phyloP scores from a whole-genome alignment of 257 asterid species.

The Salvia rosmarinus region DNA sequence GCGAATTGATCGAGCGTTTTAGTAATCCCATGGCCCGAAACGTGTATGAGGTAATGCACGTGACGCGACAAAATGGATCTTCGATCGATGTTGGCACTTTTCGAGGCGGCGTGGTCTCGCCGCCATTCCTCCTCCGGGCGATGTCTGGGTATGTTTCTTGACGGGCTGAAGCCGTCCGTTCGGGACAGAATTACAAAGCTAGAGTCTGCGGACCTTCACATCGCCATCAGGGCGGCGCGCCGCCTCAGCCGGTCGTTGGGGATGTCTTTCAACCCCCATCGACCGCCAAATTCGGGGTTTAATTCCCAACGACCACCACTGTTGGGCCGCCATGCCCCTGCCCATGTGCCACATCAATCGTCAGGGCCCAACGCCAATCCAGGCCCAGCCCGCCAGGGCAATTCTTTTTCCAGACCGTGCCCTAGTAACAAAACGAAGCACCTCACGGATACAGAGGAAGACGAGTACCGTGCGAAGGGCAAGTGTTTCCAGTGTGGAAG shows the following conservation, averaged over 20 bases:
- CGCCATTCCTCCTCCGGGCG: neutral
- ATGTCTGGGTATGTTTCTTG: neutral
- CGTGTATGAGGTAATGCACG: neutral
- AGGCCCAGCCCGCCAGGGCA: neutral
- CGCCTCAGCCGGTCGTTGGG: neutral
- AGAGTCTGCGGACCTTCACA: neutral
- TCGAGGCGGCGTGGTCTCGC: neutral
- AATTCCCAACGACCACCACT: neutral
- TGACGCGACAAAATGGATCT: neutral
- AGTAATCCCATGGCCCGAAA: neutral
- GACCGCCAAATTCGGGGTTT: neutral
- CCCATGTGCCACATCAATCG: too few species aligned
- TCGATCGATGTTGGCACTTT: neutral
- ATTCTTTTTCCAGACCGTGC: neutral
- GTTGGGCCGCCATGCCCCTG: too few species aligned
- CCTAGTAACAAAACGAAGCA: neutral
- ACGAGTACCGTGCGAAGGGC: neutral
- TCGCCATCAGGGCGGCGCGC: neutral
- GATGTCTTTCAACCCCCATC: neutral
- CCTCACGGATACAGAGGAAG: neutral
- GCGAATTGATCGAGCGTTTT: too few species aligned
- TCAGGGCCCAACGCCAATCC: too few species aligned
- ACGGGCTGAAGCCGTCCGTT: neutral
- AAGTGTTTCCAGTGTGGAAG: neutral
- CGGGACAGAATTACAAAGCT: neutral